Evolutionary conservation across 2,329 filamentous ascomycete genomes (phyloP).

Genomic region (Microcyclospora tardicrescens): DNA sequence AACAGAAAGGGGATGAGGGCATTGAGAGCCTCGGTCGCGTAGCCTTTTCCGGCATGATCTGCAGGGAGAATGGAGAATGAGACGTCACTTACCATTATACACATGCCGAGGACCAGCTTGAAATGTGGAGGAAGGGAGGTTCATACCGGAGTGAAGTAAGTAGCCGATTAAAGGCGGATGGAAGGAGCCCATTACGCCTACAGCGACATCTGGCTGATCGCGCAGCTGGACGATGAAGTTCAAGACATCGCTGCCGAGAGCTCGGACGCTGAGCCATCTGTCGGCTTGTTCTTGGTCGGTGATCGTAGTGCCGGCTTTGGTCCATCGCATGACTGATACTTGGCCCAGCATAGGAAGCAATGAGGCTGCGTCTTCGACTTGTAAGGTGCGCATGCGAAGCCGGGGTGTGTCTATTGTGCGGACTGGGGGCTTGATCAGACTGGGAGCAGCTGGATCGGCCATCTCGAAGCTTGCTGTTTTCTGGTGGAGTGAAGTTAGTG

Average conservation of each 20-base stretch:
- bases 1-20: slow-evolving; percentile 31
- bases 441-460: background rate
- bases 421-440: background rate
- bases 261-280: slow-evolving; percentile 27
- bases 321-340: slow-evolving; percentile 51
- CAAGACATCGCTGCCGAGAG: slow-evolving; percentile 33
- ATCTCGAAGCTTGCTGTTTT: background rate
- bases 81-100: too few relatives aligned
- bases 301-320: slow-evolving; percentile 15
- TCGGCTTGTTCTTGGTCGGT: slow-evolving; percentile 10
- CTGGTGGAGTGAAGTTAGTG: background rate
- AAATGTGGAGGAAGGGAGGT: background rate
- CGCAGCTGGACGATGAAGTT: slow-evolving; percentile 47
- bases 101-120: too few relatives aligned
- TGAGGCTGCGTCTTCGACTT: slow-evolving; percentile 37
- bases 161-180: slow-evolving; percentile 32
- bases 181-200: slow-evolving; percentile 31
- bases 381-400: slow-evolving; percentile 42
- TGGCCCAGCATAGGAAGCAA: slow-evolving; percentile 43
- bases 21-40: slow-evolving; percentile 32
- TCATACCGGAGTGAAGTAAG: slow-evolving; percentile 26
- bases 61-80: background rate
- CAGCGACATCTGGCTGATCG: slow-evolving; percentile 35
- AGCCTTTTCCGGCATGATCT: slow-evolving; percentile 25
- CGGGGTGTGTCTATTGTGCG: slow-evolving; percentile 32